Evolutionary conservation across 2,329 filamentous ascomycete genomes (phyloP).

Genomic region (Pestalotiopsis fici): DNA sequence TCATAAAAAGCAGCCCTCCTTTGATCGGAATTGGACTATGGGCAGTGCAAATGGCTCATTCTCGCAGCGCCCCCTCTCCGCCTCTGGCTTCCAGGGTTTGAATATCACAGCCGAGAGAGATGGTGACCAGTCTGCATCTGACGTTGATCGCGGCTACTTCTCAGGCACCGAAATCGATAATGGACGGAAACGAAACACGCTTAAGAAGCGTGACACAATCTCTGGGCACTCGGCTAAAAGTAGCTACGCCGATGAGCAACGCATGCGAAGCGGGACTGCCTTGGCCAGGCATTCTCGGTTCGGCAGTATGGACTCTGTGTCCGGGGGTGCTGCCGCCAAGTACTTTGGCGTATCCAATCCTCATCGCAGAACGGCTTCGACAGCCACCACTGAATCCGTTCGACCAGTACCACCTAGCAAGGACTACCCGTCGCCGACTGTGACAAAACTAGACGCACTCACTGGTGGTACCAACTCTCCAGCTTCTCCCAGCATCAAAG

Average conservation of each 20-base stretch:
- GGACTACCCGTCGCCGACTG: conserved; percentile 55
- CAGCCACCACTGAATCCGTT: conserved; percentile 55
- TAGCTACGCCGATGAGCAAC: conserved; percentile 76
- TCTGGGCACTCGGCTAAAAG: conserved; percentile 67
- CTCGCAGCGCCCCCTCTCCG: conserved; percentile 50
- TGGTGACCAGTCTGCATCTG: conserved; percentile 50
- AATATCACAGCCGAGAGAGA: conserved; percentile 35
- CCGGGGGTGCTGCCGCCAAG: conserved; percentile 68
- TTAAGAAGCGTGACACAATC: conserved; percentile 75
- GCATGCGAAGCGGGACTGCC: conserved; percentile 64
- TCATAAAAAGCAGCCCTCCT: conserved; percentile 69
- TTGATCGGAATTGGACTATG: conserved; percentile 71
- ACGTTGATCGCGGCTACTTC: conserved; percentile 89
- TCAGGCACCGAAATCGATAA: conserved; percentile 81
- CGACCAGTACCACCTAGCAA: conserved; percentile 54
- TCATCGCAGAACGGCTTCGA: conserved; percentile 63
- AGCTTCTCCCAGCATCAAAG: conserved; percentile 39
- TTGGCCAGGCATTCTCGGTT: conserved; percentile 76
- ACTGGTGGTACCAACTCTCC: conserved; percentile 38
- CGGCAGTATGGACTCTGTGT: conserved; percentile 74
- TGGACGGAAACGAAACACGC: conserved; percentile 68
- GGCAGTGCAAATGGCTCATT: conserved; percentile 42
- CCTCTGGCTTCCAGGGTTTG: conserved; percentile 46
- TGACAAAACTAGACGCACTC: conserved; percentile 60
- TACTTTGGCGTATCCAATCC: conserved; percentile 62